phyloP scores from a whole-genome alignment of 2,329 filamentous ascomycete genomes.

The Botryosphaeria dothidea region DNA sequence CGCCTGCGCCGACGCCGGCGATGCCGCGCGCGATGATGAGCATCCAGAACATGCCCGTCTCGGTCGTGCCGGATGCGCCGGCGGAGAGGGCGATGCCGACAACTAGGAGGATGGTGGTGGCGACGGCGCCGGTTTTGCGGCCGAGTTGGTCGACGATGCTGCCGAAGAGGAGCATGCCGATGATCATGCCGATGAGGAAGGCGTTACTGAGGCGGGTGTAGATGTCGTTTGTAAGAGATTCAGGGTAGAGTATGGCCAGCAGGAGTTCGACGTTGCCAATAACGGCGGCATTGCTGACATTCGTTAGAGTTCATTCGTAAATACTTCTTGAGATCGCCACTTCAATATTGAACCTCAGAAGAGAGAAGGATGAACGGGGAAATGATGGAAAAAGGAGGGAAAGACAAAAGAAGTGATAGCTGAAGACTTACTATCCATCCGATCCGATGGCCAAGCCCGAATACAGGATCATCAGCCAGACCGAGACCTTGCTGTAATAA shows the following conservation, averaged over 20 bases:
- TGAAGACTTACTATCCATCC: slow-evolving; percentile 31
- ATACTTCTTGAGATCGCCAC: not conserved
- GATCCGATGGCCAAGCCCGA: slow-evolving; percentile 37
- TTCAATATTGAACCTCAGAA: not conserved
- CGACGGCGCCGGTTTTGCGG: slow-evolving; percentile 35
- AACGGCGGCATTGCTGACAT: slow-evolving; percentile 31
- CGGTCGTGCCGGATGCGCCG: slow-evolving; percentile 28
- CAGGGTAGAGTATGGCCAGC: slow-evolving; percentile 34
- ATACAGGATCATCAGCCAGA: slow-evolving; percentile 35
- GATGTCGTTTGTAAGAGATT: slow-evolving; percentile 29
- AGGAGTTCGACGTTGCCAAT: slow-evolving; percentile 37
- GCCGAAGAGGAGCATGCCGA: slow-evolving; percentile 37
- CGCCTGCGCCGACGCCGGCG: slow-evolving; percentile 46
- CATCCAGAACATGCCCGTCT: slow-evolving; percentile 43
- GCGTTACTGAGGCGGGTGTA: slow-evolving; percentile 36
- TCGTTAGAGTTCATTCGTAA: not conserved
- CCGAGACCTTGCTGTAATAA: slow-evolving; percentile 9
- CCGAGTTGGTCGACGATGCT: slow-evolving; percentile 35
- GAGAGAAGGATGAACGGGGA: not conserved
- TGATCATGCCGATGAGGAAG: slow-evolving; percentile 37
- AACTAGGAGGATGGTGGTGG: slow-evolving; percentile 34
- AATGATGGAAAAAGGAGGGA: not conserved
- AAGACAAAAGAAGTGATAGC: too few species aligned
- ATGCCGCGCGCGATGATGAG: slow-evolving; percentile 47
- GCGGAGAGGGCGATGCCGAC: slow-evolving; percentile 35